Evolutionary conservation across 495 filamentous ascomycete genomes (phyloP), one percentile per base, ranked within the genome.

Genomic region (Xylaria scruposa): DNA sequence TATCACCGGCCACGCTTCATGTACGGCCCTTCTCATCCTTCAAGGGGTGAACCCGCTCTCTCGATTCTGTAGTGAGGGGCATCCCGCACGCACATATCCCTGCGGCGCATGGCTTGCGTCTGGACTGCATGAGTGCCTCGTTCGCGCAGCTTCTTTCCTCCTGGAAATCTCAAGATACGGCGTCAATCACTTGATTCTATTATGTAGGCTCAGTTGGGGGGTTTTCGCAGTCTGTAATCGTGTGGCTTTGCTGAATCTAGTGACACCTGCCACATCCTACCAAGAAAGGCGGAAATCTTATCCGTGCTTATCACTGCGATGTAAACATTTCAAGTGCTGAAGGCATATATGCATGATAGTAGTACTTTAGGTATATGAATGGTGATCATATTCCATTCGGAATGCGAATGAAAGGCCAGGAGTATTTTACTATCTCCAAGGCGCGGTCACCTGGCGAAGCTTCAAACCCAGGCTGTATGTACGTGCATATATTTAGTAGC

Each of bases 11-110:
- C 49, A 54, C 17, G 36, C 44, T 7, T 67, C 42, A 67, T 56
- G 49, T 67, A 67, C 21, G 65, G 49, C 47, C 65, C 49, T 67
- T 67, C 47, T 56, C 65, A 67, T 56, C 47, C 49, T 67, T 42
- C 65, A 56, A 67, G 49, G 65, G 65, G 36, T 36, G 54, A 54
- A 53, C 21, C 54, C 26, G 36, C 21, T 36, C 17, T 4, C 10
- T 54, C 12, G 19, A 36, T 12, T n/a, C 19, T 38, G 36, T 17
- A 59, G 9, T 59, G 31, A 17, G 31, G 29, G 58, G 33, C 17
- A 26, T 60, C n/a, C 58, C n/a, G 24, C 58, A n/a, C 58, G 33
- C 58, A 38, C 46, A 15, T 17, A 53, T 19, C 10, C 62, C 24
- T 53, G 31, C 31, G 44, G 44, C 63, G 7, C 63, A 36, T 56